Evolutionary conservation across 2,329 filamentous ascomycete genomes (phyloP).

Genomic region (Fusarium pseudoanthophilum): DNA sequence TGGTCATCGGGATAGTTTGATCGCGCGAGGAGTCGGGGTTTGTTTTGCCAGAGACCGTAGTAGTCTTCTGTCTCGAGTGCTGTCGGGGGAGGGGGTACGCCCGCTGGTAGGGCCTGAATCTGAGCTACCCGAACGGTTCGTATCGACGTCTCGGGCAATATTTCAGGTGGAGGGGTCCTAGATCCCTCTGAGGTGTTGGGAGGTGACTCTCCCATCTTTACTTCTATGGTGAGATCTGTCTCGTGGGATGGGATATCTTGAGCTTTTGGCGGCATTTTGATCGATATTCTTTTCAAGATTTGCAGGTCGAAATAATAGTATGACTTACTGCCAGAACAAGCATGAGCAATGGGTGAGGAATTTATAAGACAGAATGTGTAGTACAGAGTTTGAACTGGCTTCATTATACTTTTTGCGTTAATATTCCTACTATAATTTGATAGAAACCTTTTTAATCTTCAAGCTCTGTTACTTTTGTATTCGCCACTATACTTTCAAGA

Average conservation of each 20-base stretch:
- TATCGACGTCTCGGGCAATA: neutral
- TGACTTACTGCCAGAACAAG: no score
- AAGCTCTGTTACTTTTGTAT: neutral
- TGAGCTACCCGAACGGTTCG: neutral
- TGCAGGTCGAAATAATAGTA: neutral
- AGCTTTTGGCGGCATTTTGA: fast-evolving
- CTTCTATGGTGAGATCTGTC: neutral
- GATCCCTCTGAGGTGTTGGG: no score
- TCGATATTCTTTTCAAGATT: fast-evolving
- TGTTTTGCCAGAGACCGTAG: neutral
- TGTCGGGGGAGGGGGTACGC: neutral
- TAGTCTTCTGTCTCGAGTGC: neutral
- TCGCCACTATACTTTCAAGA: neutral
- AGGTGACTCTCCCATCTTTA: fast-evolving
- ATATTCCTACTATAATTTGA: fast-evolving
- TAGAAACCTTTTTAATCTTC: fast-evolving
- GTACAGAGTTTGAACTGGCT: fast-evolving
- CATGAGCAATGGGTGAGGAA: neutral
- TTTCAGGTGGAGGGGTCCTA: neutral
- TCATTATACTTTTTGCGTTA: neutral
- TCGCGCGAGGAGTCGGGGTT: neutral
- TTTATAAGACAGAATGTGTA: fast-evolving
- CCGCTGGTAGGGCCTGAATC: neutral
- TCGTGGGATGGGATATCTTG: fast-evolving
- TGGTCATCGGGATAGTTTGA: neutral